Base-by-base conservation (phyloP, 257 asterid species). In the Solanum arcanum region DNA sequence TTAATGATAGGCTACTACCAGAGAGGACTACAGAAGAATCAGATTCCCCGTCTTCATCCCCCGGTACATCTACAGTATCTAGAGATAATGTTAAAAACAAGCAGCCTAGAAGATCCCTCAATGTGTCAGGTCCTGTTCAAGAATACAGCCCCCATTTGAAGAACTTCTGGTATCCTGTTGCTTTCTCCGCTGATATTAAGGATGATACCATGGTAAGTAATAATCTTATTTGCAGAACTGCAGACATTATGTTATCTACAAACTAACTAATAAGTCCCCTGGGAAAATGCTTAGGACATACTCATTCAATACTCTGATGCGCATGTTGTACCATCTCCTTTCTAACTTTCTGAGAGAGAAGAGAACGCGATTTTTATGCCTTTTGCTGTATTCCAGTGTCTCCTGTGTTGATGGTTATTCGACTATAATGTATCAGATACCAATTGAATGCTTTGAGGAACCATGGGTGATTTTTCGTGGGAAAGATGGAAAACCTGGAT, bases 381-480 rank as follows among this genome's bases (percentile, higher is more conserved):
- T 83, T 59, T 29, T 21, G 29, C 37, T 8, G 1, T 80, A 70
- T 87, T 23, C 35, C 7, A 31, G n/a, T 70, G 62, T 20, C 21
- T 85, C 37, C 27, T 52, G 3, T 76, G 9, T 44, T 86, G 72
- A 52, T 41, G 80, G 49, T 83, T 15, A 9, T 86, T 60, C 62
- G 29, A 14, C 84, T 74, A 6, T 78, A 86, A 69, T 72, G 33
- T 83, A 60, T 86, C 93, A 96, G 99, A 89, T 95, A 56, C 99
- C 99, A 10, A 88, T 96, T 41, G 98, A 96, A 68, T 95, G 98
- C 92, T 96, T 96, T 60, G 99, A 96, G 93, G 95, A 96, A 76
- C 98, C 98, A 23, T 96, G 99, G 99, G 99, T 96, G 46, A 91
- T 96, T 84, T 96, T 96, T 88, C 98, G 98, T 2, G 99, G 98